These are phyloP conservation scores for Phytophthora sansomeana DNA, from an alignment of 352 stramenopile genomes.

Conservation along the genomic window DNA sequence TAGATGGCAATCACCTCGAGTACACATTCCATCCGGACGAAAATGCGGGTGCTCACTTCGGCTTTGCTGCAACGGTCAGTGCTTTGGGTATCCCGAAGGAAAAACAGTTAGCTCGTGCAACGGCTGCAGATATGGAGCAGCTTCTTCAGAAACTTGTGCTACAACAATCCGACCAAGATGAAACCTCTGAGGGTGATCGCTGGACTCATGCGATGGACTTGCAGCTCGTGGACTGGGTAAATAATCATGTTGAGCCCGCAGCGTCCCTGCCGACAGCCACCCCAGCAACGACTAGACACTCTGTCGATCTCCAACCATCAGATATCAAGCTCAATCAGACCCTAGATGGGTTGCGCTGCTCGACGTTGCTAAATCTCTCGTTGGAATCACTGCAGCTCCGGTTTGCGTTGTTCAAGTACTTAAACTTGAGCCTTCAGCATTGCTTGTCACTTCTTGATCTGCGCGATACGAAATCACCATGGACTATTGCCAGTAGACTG, in stretches of 20 bases:
- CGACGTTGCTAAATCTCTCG: constrained; percentile 62
- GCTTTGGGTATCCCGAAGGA: constrained; percentile 69
- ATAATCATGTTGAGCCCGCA: constrained; percentile 70
- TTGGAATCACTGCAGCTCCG: constrained; percentile 72
- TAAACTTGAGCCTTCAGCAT: constrained; percentile 77
- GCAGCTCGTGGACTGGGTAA: constrained; percentile 90
- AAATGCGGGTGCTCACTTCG: constrained; percentile 64
- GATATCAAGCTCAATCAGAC: constrained; percentile 78
- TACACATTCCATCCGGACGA: constrained; percentile 68
- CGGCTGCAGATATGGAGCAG: constrained; percentile 44
- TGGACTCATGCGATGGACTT: constrained; percentile 83
- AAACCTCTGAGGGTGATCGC: neutral
- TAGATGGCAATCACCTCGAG: constrained; percentile 68
- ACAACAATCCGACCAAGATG: constrained; percentile 11
- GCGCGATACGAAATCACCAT: constrained; percentile 71
- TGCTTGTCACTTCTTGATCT: constrained; percentile 81
- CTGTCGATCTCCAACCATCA: constrained; percentile 70
- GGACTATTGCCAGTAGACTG: constrained; percentile 78
- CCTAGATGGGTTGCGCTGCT: constrained; percentile 80
- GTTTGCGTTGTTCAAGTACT: constrained; percentile 85
- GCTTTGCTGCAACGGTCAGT: constrained; percentile 64
- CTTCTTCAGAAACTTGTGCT: constrained; percentile 42
- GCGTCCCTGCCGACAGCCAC: constrained; percentile 30
- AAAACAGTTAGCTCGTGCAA: constrained; percentile 66
- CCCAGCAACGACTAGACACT: constrained; percentile 37